Conservation (phyloP, 257 asterid species). For the Plectranthus barbatus region DNA sequence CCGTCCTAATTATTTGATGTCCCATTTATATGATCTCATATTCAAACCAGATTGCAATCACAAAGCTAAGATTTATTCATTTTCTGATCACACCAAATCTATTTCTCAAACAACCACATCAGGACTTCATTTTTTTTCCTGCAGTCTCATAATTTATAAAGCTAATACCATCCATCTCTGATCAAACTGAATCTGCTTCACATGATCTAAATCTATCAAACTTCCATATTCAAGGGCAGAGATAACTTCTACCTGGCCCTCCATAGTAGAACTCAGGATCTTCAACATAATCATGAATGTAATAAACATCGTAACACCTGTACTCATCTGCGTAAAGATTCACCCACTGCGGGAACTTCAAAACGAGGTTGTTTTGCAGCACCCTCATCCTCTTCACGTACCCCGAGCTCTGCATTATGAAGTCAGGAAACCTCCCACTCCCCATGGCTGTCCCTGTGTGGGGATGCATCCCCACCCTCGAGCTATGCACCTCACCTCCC, state of each 20-base stretch:
- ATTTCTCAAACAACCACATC: no score
- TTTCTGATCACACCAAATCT: no score
- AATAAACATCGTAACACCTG: constrained; percentile 33
- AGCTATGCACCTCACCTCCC: constrained; percentile 80
- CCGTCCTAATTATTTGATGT: no score
- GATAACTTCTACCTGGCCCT: constrained; percentile 45
- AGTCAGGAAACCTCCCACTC: constrained; percentile 33
- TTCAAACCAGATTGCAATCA: no score
- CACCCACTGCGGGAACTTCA: constrained; percentile 34
- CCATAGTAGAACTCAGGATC: constrained; percentile 74
- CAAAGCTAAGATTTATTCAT: no score
- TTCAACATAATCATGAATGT: constrained; percentile 28
- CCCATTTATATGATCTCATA: no score
- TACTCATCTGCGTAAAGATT: constrained; percentile 39
- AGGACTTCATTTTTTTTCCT: no score
- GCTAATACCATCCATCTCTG: neutral
- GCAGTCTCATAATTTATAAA: no score
- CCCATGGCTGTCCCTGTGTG: constrained; percentile 58
- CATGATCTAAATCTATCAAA: neutral
- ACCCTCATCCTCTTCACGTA: constrained; percentile 41
- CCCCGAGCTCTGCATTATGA: constrained; percentile 22
- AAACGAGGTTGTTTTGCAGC: constrained; percentile 16
- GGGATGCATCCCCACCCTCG: constrained; percentile 38
- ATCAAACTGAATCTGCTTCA: neutral
- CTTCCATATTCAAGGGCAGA: constrained; percentile 26